phyloP scores from a whole-genome alignment of 768 basidiomycete species.

The Lepiota venenata region DNA sequence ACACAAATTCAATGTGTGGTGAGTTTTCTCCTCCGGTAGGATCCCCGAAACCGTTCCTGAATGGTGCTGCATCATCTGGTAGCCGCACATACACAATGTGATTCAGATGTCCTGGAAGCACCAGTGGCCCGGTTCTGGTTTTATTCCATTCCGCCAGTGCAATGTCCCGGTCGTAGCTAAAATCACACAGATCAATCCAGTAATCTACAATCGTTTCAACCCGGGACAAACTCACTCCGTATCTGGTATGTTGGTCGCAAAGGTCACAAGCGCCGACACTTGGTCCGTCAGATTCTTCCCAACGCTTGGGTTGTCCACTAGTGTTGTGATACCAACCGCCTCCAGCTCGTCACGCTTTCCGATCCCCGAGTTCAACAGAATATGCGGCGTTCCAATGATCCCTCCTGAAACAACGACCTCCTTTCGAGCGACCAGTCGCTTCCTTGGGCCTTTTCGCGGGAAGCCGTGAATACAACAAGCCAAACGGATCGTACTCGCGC shows the following conservation, averaged over 20 bases:
- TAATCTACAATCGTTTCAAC: no score
- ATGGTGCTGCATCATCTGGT: constrained; percentile 5
- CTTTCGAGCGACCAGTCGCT: constrained; percentile 19
- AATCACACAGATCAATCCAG: not conserved
- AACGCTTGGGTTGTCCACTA: constrained; percentile 18
- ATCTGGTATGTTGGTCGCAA: constrained; percentile 2
- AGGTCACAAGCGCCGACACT: not conserved
- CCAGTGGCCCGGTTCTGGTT: constrained; percentile 13
- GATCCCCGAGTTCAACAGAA: constrained; percentile 23
- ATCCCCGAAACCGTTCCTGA: constrained; percentile 6
- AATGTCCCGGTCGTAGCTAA: not conserved
- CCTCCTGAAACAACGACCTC: constrained; percentile 32
- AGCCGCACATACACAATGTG: constrained; percentile 13
- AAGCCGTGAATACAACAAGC: not conserved
- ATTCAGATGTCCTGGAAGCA: constrained; percentile 1
- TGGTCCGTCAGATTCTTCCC: constrained; percentile 22
- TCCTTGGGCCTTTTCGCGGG: not conserved
- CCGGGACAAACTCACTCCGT: not conserved
- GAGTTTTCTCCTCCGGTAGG: constrained; percentile 13
- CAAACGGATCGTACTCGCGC: not conserved
- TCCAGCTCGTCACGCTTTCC: constrained; percentile 16
- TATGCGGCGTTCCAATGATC: constrained; percentile 23
- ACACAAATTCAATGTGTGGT: constrained; percentile 13
- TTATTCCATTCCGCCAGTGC: constrained; percentile 13
- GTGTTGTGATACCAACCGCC: constrained; percentile 11